A percentile compares a stretch with the other conserved stretches of the same genome.
phyloP scores from a whole-genome alignment of 2,329 filamentous ascomycete species.

The Paraconiothyrium sp. region DNA sequence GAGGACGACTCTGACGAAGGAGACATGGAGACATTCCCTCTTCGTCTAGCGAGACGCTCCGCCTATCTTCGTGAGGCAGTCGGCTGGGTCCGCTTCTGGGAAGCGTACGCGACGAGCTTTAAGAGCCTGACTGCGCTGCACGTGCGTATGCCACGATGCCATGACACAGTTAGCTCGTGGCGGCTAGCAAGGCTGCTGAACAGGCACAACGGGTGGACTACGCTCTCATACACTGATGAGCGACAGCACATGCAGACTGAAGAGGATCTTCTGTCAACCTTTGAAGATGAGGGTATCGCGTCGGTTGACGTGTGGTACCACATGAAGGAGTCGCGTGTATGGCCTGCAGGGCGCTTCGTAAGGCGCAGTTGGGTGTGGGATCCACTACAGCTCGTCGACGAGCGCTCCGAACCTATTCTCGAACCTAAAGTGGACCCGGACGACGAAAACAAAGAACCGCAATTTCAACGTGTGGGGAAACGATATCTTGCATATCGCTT shows the following conservation, averaged over 20 bases:
- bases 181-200: conserved; percentile 29
- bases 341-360: conserved; percentile 17
- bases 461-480: not conserved
- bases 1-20: conserved; percentile 22
- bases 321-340: not conserved
- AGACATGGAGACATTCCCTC: conserved; percentile 15
- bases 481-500: not conserved
- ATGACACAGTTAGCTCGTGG: conserved; percentile 30
- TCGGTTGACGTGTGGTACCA: not conserved
- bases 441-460: not conserved
- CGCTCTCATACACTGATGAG: conserved; percentile 30
- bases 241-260: conserved; percentile 28
- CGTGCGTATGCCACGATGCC: conserved; percentile 34
- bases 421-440: not conserved
- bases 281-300: not conserved
- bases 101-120: conserved; percentile 26
- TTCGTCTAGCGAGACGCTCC: conserved; percentile 27
- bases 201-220: conserved; percentile 27
- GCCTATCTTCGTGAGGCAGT: conserved; percentile 34
- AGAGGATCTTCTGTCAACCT: conserved; percentile 19
- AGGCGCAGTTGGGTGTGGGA: conserved; percentile 17
- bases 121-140: conserved; percentile 25
- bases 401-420: not conserved
- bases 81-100: conserved; percentile 40
- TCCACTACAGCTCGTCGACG: not conserved